These are phyloP conservation scores for Nyctanthes arbortristis DNA, from an alignment of 257 asterid genomes.

Conservation along the genomic window DNA sequence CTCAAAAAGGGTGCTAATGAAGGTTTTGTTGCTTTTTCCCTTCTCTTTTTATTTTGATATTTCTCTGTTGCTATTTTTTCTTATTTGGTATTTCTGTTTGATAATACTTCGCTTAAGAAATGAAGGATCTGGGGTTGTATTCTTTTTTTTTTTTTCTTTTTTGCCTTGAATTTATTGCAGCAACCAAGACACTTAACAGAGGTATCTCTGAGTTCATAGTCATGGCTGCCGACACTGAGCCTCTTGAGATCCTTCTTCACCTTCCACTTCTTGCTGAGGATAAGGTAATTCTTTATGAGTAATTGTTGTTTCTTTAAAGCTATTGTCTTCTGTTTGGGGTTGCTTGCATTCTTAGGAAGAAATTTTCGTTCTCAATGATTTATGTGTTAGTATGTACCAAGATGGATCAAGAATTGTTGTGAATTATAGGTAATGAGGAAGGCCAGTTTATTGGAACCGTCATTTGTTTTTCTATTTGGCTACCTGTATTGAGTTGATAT, in stretches of 20 bases:
- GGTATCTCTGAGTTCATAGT: constrained; percentile 94
- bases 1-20: constrained; percentile 59
- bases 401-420: not conserved
- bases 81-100: not conserved
- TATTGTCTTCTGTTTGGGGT: not conserved
- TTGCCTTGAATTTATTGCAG: constrained; percentile 50
- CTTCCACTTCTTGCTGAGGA: constrained; percentile 97
- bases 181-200: constrained; percentile 91
- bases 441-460: not conserved
- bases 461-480: not conserved
- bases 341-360: not conserved
- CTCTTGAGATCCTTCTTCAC: constrained; percentile 93
- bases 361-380: not conserved
- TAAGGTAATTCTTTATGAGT: constrained; percentile 46
- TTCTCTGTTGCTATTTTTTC: no score
- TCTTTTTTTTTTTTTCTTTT: not conserved
- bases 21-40: constrained; percentile 13
- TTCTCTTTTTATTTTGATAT: not conserved
- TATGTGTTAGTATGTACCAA: not conserved
- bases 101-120: not conserved
- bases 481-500: not conserved
- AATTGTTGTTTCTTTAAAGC: not conserved
- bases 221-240: constrained; percentile 96
- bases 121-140: not conserved
- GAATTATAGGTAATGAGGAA: not conserved